These are phyloP conservation scores for Nosema muscidifuracis DNA, from an alignment of 371 early-diverging fungal species.

Conservation along the genomic window DNA sequence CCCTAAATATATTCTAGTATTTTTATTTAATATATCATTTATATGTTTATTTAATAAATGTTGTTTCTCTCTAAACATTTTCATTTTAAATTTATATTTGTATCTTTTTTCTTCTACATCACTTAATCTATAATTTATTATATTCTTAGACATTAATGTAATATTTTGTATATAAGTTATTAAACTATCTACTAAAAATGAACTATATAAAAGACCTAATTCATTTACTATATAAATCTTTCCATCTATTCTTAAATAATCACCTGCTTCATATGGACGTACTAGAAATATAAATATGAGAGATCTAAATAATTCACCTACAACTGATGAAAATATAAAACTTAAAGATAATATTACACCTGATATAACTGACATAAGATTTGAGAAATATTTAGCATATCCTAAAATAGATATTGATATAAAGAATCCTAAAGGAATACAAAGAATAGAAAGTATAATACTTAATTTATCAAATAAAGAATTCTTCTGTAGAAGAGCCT, in stretches of 20 bases:
- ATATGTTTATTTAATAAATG: background rate
- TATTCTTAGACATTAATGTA: conserved; percentile 27
- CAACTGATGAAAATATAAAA: conserved; percentile 43
- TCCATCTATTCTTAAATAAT: conserved; percentile 38
- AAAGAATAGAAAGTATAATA: conserved; percentile 11
- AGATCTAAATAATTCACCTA: conserved; percentile 42
- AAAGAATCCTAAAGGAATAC: conserved; percentile 13
- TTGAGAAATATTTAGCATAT: background rate
- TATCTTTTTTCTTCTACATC: conserved; percentile 8
- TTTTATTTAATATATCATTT: background rate
- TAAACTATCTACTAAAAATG: conserved; percentile 28
- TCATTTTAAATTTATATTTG: background rate
- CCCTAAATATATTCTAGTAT: background rate
- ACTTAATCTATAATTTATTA: conserved; percentile 45
- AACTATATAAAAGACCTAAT: conserved; percentile 49
- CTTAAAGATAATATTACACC: conserved; percentile 31
- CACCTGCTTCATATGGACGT: conserved; percentile 57
- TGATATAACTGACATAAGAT: conserved; percentile 13
- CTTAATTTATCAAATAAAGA: conserved; percentile 27
- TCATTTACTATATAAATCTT: conserved; percentile 42
- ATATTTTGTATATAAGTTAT: conserved; percentile 37
- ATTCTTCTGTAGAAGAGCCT: conserved; percentile 41
- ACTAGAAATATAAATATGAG: conserved; percentile 56
- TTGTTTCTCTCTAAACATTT: background rate
- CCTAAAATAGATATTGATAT: conserved; percentile 6